Evolutionary conservation across 495 filamentous ascomycete genomes (phyloP).

Genomic region (Baudoinia panamericana): DNA sequence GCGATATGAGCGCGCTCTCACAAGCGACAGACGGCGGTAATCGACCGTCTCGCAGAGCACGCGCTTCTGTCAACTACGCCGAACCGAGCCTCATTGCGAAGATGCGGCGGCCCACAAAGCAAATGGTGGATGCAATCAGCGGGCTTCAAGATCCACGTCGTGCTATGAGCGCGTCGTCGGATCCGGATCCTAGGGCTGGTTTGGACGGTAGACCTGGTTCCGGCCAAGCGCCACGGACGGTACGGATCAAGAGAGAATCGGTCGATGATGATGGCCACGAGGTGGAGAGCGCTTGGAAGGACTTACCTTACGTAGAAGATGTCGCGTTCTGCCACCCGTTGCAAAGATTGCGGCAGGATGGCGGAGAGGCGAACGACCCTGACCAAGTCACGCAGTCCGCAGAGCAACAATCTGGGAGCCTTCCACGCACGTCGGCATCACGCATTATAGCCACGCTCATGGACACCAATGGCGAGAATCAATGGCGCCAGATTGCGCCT

Average conservation of each 20-base stretch:
- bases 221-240: neutral
- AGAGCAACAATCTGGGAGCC: too few relatives aligned
- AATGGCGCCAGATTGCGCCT: neutral
- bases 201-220: too few relatives aligned
- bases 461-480: slow-evolving; percentile 7
- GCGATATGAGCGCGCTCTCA: slow-evolving; percentile 20
- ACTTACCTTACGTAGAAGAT: neutral
- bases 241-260: slow-evolving; percentile 12
- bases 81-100: slow-evolving; percentile 30
- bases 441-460: slow-evolving; percentile 15
- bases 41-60: slow-evolving; percentile 26
- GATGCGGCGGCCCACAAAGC: slow-evolving; percentile 31
- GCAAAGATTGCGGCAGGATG: too few relatives aligned
- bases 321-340: too few relatives aligned
- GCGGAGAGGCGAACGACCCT: too few relatives aligned
- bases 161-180: slow-evolving; percentile 15
- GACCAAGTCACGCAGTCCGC: too few relatives aligned
- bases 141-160: slow-evolving; percentile 15
- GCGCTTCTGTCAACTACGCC: slow-evolving; percentile 31
- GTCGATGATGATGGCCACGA: slow-evolving; percentile 9
- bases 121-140: slow-evolving; percentile 29
- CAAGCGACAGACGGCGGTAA: slow-evolving; percentile 10
- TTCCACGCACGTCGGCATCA: slow-evolving; percentile 10
- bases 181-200: slow-evolving; percentile 1
- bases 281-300: slow-evolving; percentile 15